Percentiles rank a stretch among this genome's conserved stretches.
phyloP scores from a whole-genome alignment of 2,329 filamentous ascomycete genomes.

The Trichoderma atrobrunneum region DNA sequence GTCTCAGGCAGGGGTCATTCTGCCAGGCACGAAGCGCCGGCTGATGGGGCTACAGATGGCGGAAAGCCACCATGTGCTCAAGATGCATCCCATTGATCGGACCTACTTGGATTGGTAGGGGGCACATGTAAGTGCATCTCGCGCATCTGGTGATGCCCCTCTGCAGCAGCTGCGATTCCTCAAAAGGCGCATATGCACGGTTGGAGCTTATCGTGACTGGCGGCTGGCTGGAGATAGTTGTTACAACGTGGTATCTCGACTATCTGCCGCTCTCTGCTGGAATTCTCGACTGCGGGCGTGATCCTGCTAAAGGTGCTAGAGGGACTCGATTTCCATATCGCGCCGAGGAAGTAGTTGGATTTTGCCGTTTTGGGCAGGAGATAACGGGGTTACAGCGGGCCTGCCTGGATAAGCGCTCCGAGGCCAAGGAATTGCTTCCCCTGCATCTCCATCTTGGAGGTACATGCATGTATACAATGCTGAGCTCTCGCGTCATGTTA shows the following conservation, averaged over 20 bases:
- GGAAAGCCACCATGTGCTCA: neutral
- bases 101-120: neutral
- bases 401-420: constrained; percentile 14
- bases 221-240: neutral
- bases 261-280: neutral
- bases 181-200: neutral
- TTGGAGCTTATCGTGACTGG: neutral
- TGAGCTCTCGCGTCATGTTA: neutral
- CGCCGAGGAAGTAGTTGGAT: neutral
- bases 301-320: neutral
- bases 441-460: neutral
- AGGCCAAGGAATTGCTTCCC: constrained; percentile 1
- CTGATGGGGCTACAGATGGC: neutral
- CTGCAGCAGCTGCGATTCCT: neutral
- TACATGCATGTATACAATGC: neutral
- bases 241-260: constrained; percentile 5
- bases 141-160: neutral
- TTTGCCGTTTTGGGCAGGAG: constrained; percentile 7
- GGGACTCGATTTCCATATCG: neutral
- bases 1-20: neutral
- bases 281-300: neutral
- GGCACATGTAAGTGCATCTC: neutral
- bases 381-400: neutral
- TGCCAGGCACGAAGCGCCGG: neutral
- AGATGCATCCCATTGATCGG: neutral